Percentiles rank a stretch among this genome's conserved stretches.
Conservation (phyloP, 371 early-diverging fungal species). For the Syncephalastrum monosporum region DNA sequence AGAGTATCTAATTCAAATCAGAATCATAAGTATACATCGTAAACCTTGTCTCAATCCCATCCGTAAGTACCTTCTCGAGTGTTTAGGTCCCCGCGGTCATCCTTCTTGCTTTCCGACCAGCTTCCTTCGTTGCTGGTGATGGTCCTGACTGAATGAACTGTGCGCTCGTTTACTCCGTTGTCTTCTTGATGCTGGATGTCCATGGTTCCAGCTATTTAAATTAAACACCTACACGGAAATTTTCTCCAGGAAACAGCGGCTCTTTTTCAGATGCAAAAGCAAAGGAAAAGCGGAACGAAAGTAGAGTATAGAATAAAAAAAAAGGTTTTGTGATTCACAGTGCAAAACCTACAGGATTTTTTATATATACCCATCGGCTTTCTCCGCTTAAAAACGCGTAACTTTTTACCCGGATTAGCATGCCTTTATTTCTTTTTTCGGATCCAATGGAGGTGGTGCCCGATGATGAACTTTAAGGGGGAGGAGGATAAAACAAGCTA, state of each 20-base stretch:
- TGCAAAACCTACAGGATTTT: too few species aligned
- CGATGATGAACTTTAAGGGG: not conserved
- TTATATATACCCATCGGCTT: not conserved
- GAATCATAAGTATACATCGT: too few species aligned
- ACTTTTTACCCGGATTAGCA: conserved; percentile 4
- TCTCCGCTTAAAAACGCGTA: conserved; percentile 2
- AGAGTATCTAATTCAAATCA: too few species aligned
- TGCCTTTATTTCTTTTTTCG: conserved; percentile 1
- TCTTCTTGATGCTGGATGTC: conserved; percentile 11
- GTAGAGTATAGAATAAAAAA: too few species aligned
- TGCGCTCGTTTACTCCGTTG: conserved; percentile 23
- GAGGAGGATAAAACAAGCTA: conserved; percentile 5
- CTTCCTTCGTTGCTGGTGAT: conserved; percentile 7
- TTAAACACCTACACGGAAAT: conserved; percentile 13
- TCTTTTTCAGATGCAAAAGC: too few species aligned
- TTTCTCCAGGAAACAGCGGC: too few species aligned
- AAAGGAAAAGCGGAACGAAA: too few species aligned
- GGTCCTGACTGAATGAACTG: conserved; percentile 18
- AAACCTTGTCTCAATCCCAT: too few species aligned
- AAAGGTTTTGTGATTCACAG: conserved; percentile 2
- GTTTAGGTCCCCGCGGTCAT: too few species aligned
- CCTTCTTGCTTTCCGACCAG: too few species aligned
- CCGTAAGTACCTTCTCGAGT: too few species aligned
- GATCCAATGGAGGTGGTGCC: too few species aligned
- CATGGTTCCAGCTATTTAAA: conserved; percentile 5